A percentile compares a stretch with the other conserved stretches of the same genome.
Conservation (phyloP, 306 rosid genomes). For the Cicer chorassanicum region DNA sequence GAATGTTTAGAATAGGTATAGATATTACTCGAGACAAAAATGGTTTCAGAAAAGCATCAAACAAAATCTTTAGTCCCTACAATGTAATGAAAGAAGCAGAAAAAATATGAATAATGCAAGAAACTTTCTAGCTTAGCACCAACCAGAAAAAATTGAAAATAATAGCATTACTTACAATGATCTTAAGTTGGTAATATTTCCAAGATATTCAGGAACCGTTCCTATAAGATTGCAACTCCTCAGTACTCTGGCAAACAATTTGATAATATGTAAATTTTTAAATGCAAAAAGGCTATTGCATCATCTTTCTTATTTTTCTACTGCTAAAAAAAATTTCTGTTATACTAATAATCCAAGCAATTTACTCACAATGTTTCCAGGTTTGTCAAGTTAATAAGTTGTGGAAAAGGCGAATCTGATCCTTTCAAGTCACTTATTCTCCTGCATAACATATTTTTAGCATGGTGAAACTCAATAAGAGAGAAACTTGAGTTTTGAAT, state of each 20-base stretch:
- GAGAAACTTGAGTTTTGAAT: conserved; percentile 2
- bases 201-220: conserved; percentile 51
- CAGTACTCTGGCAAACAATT: conserved; percentile 40
- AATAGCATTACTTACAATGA: conserved; percentile 54
- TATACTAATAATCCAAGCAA: background rate
- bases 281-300: background rate
- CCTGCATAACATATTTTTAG: conserved; percentile 54
- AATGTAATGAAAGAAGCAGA: conserved; percentile 8
- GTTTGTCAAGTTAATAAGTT: conserved; percentile 48
- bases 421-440: conserved; percentile 77
- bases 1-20: background rate
- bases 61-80: conserved; percentile 20
- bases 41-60: conserved; percentile 5
- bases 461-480: background rate
- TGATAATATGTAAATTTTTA: background rate
- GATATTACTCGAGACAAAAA: background rate
- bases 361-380: conserved; percentile 58
- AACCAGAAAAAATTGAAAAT: background rate
- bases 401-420: conserved; percentile 58
- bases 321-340: background rate
- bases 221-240: conserved; percentile 57
- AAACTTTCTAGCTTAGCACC: background rate
- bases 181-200: conserved; percentile 45
- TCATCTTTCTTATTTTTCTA: background rate
- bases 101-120: background rate